phyloP scores from a whole-genome alignment of 345 rosid species.

The Pistacia vera region DNA sequence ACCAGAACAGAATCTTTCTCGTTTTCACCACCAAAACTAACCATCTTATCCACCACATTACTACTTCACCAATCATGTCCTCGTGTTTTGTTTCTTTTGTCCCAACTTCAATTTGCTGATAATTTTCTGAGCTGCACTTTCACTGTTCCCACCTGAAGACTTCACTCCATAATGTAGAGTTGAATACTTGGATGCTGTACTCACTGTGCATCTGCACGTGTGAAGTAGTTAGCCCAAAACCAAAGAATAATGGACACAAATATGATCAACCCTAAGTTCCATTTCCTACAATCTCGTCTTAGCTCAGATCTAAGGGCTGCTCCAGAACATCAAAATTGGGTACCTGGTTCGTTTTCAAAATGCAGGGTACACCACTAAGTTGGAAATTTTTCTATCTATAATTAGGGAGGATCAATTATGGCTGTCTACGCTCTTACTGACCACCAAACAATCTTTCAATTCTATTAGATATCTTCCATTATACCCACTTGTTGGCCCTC shows the following conservation, averaged over 20 bases:
- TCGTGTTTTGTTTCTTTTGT: constrained; percentile 24
- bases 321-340: neutral
- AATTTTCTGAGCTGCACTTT: constrained; percentile 12
- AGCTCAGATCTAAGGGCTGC: neutral
- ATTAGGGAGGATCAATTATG: neutral
- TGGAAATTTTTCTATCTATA: neutral
- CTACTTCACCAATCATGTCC: constrained; percentile 21
- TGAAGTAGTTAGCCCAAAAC: neutral
- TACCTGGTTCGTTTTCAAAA: neutral
- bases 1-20: constrained; percentile 32
- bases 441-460: neutral
- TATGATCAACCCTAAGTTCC: no score
- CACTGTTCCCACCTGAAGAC: constrained; percentile 34
- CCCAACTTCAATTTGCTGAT: constrained; percentile 33
- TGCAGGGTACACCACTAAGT: neutral
- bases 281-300: neutral
- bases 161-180: constrained; percentile 71
- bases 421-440: neutral
- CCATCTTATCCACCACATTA: constrained; percentile 13
- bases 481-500: neutral
- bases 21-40: constrained; percentile 24
- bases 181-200: constrained; percentile 92
- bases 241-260: neutral
- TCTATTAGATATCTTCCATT: neutral
- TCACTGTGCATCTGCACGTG: constrained; percentile 70